These are phyloP conservation scores for Phaseolus lunatus DNA, from an alignment of 306 rosid species.

Conservation along the genomic window DNA sequence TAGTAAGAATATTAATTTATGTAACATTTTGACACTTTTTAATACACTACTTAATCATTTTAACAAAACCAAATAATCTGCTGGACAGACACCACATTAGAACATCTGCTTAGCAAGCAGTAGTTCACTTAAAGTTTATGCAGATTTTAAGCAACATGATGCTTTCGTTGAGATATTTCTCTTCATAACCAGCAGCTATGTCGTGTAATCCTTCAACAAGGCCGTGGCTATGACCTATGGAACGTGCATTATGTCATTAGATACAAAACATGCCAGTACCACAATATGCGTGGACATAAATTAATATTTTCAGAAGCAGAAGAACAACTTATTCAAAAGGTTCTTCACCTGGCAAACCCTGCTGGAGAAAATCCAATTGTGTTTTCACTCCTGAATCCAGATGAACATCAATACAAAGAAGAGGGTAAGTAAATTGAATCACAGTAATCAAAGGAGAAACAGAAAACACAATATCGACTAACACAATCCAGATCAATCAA, in stretches of 20 bases:
- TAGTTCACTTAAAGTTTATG: not conserved
- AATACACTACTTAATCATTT: not conserved
- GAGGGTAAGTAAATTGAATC: conserved; percentile 30
- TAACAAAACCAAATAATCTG: not conserved
- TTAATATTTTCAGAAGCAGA: conserved; percentile 35
- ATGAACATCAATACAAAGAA: conserved; percentile 29
- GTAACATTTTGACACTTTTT: not conserved
- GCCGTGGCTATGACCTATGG: conserved; percentile 3
- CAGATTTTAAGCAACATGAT: conserved; percentile 11
- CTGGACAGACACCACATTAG: conserved; percentile 19
- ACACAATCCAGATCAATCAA: conserved; percentile 42
- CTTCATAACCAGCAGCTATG: conserved; percentile 6
- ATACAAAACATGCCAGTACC: conserved; percentile 30
- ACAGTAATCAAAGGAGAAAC: conserved; percentile 32
- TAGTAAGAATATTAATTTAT: conserved; percentile 2
- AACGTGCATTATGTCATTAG: conserved; percentile 26
- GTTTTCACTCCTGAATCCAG: conserved; percentile 75
- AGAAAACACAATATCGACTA: not conserved
- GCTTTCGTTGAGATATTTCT: conserved; percentile 29
- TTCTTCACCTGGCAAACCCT: conserved; percentile 84
- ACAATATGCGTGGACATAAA: conserved; percentile 36
- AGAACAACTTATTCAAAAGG: conserved; percentile 26
- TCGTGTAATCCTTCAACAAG: conserved; percentile 14
- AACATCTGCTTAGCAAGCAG: not conserved
- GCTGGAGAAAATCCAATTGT: conserved; percentile 92